phyloP scores from a whole-genome alignment of 1,139 yeast species.

The Geotrichum bryndzae region DNA sequence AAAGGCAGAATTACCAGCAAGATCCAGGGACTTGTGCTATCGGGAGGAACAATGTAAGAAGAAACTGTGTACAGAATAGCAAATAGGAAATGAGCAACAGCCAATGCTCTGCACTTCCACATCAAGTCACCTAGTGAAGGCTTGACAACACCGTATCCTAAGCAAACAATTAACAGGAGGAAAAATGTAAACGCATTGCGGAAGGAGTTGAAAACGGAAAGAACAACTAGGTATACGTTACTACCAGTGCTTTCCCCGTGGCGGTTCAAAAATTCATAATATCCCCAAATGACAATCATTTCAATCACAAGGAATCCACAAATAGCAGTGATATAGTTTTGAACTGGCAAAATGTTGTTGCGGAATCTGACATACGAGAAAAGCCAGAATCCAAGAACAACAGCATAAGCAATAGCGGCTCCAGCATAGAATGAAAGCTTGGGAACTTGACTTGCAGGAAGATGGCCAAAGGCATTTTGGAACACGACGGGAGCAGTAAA shows the following conservation, averaged over 20 bases:
- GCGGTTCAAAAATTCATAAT: constrained; percentile 76
- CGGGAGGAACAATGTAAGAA: constrained; percentile 54
- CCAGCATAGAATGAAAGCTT: constrained; percentile 85
- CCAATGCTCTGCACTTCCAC: constrained; percentile 74
- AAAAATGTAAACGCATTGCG: constrained; percentile 87
- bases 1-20: constrained; percentile 57
- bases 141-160: constrained; percentile 89
- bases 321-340: constrained; percentile 81
- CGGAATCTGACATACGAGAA: constrained; percentile 84
- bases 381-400: constrained; percentile 72
- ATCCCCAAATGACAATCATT: constrained; percentile 84
- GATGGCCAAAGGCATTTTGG: constrained; percentile 85
- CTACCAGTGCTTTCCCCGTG: constrained; percentile 56
- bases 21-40: constrained; percentile 41
- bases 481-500: constrained; percentile 67
- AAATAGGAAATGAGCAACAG: constrained; percentile 64
- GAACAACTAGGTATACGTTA: constrained; percentile 65
- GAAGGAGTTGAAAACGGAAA: constrained; percentile 72
- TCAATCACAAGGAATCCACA: constrained; percentile 78
- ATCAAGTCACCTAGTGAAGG: constrained; percentile 74
- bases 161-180: constrained; percentile 71
- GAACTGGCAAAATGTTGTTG: constrained; percentile 82
- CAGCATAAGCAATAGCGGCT: constrained; percentile 75
- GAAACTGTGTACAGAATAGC: constrained; percentile 63
- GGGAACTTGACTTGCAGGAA: constrained; percentile 87